These are phyloP conservation scores for Diaporthe citriasiana DNA, from an alignment of 2,329 filamentous ascomycete species.

Conservation along the genomic window DNA sequence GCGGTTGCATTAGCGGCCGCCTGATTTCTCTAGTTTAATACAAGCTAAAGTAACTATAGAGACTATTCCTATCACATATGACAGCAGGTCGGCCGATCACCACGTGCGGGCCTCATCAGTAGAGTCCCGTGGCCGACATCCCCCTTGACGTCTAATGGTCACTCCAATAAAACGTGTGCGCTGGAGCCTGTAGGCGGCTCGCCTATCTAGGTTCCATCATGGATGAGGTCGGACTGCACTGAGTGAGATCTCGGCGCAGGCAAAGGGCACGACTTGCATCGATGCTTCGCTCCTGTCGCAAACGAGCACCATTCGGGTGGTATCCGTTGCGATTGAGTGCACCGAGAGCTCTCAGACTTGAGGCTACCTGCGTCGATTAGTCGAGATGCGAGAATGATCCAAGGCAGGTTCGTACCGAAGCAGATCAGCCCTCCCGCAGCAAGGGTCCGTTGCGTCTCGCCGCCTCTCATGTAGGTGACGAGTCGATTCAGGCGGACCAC, in stretches of 20 bases:
- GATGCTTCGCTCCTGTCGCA: background rate
- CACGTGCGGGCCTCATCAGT: background rate
- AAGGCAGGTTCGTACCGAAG: slow-evolving; percentile 32
- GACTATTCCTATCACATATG: slow-evolving; percentile 11
- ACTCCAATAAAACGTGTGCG: slow-evolving; percentile 14
- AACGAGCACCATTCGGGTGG: slow-evolving; percentile 17
- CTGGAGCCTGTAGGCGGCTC: slow-evolving; percentile 25
- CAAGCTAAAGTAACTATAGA: slow-evolving; percentile 20
- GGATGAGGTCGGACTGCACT: slow-evolving; percentile 25
- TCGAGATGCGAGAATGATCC: slow-evolving; percentile 37
- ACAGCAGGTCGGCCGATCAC: slow-evolving; percentile 2
- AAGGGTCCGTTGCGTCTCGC: slow-evolving; percentile 36
- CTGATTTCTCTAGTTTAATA: slow-evolving; percentile 1
- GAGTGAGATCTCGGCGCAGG: background rate
- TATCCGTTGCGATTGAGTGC: background rate
- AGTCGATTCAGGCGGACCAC: slow-evolving; percentile 23
- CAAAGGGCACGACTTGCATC: slow-evolving; percentile 2
- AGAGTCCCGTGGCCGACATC: background rate
- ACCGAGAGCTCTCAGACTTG: slow-evolving; percentile 19
- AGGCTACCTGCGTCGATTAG: slow-evolving; percentile 40
- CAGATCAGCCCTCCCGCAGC: slow-evolving; percentile 2
- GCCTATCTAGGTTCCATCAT: slow-evolving; percentile 27
- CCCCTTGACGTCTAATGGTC: background rate
- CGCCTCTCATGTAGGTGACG: slow-evolving; percentile 6
- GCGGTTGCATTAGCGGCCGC: slow-evolving; percentile 27